phyloP scores from a whole-genome alignment of 352 stramenopile genomes.

The Globisporangium nagaii region DNA sequence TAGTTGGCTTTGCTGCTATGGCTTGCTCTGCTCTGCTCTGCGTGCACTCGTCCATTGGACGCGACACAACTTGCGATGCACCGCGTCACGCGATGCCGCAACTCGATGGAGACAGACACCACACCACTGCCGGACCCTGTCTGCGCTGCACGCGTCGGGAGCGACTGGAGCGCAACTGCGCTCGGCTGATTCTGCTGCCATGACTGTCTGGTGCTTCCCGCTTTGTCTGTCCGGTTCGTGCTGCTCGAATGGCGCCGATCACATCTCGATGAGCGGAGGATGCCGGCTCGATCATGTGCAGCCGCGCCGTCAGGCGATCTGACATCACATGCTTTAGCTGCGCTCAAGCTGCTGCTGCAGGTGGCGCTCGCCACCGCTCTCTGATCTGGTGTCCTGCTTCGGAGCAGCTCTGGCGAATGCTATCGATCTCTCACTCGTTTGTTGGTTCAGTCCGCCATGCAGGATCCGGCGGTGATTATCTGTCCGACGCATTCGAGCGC shows the following conservation, averaged over 20 bases:
- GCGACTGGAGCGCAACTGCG: neutral
- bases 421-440: neutral
- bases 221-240: too few relatives aligned
- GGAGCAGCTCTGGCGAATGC: neutral
- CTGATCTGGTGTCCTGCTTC: too few relatives aligned
- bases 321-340: neutral
- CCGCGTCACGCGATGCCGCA: neutral
- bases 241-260: neutral
- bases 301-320: neutral
- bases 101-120: too few relatives aligned
- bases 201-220: neutral
- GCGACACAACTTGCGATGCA: too few relatives aligned
- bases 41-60: neutral
- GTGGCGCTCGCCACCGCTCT: neutral
- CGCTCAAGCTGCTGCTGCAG: neutral
- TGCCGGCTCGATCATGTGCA: too few relatives aligned
- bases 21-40: neutral
- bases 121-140: neutral
- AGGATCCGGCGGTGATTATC: neutral
- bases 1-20: neutral
- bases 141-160: neutral
- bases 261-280: too few relatives aligned
- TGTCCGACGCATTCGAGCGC: neutral
- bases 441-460: neutral
- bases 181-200: too few relatives aligned